phyloP scores from a whole-genome alignment of 176 grass and related monocot species.

The Zoysia pacifica region DNA sequence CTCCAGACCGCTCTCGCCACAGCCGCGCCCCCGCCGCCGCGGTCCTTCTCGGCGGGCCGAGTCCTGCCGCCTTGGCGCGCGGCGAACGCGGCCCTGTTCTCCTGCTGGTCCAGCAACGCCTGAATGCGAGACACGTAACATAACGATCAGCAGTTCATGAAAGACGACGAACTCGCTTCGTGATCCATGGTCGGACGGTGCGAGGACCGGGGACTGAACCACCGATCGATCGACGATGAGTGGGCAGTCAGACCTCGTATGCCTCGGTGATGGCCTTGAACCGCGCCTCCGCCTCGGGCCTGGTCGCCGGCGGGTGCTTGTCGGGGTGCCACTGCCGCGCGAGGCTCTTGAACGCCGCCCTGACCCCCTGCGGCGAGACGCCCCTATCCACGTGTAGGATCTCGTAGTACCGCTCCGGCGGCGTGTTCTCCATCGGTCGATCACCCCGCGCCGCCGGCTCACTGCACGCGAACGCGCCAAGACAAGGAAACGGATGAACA shows the following conservation, averaged over 20 bases:
- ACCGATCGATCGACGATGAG: too few relatives aligned
- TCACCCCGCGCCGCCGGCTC: too few relatives aligned
- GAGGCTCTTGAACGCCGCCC: slow-evolving; percentile 63
- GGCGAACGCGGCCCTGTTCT: slow-evolving; percentile 47
- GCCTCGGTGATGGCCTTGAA: slow-evolving; percentile 91
- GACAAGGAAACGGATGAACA: not conserved
- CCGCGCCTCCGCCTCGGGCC: slow-evolving; percentile 59
- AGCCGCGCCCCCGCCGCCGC: not conserved
- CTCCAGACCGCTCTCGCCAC: not conserved
- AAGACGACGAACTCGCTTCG: too few relatives aligned
- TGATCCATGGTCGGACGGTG: too few relatives aligned
- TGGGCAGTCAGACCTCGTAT: slow-evolving; percentile 56
- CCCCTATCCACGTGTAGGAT: slow-evolving; percentile 61
- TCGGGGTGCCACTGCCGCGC: slow-evolving; percentile 89
- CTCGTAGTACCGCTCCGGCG: slow-evolving; percentile 68
- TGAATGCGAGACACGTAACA: not conserved
- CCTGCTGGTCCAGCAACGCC: slow-evolving; percentile 74
- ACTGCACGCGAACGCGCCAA: not conserved
- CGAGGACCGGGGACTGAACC: too few relatives aligned
- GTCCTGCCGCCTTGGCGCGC: slow-evolving; percentile 5
- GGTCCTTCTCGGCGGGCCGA: slow-evolving; percentile 9
- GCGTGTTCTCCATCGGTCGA: slow-evolving; percentile 40
- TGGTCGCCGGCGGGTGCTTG: slow-evolving; percentile 80
- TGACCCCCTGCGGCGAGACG: slow-evolving; percentile 65
- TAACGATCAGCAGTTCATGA: too few relatives aligned